phyloP scores from a whole-genome alignment of 1,284 basidiomycete species.

The Gomphus bonarii region DNA sequence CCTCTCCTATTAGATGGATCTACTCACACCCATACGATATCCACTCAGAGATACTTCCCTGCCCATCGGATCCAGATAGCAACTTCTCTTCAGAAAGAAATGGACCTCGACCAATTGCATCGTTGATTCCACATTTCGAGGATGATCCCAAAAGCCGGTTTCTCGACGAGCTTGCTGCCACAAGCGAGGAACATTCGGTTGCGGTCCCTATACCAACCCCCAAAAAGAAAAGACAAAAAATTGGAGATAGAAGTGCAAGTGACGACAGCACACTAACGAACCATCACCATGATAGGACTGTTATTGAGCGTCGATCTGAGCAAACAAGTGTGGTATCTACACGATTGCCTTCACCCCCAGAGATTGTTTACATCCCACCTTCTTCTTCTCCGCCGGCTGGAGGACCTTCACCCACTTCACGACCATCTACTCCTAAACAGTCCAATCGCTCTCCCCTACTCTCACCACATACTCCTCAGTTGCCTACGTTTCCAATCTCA shows the following conservation, averaged over 20 bases:
- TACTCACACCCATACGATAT: constrained; percentile 66
- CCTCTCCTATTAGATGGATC: constrained; percentile 33
- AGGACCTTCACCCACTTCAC: background rate
- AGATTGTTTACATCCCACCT: constrained; percentile 4
- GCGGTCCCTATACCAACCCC: constrained; percentile 35
- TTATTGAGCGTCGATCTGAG: background rate
- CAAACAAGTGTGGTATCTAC: background rate
- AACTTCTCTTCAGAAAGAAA: constrained; percentile 11
- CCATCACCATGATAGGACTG: background rate
- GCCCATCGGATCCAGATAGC: constrained; percentile 40
- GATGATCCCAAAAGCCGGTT: constrained; percentile 93
- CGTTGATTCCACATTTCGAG: constrained; percentile 77
- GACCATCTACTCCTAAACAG: constrained; percentile 3
- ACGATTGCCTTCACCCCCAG: constrained; percentile 1
- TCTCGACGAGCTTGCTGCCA: constrained; percentile 75
- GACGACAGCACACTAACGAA: background rate
- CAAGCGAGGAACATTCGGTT: constrained; percentile 49
- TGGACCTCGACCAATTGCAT: constrained; percentile 44
- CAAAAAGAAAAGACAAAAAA: constrained; percentile 40
- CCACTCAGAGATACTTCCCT: constrained; percentile 36
- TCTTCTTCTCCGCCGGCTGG: constrained; percentile 3
- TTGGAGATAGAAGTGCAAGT: constrained; percentile 9
- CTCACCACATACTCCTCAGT: background rate
- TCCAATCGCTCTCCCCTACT: background rate
- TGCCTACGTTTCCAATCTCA: constrained; percentile 4